phyloP scores from a whole-genome alignment of 2,329 filamentous ascomycete species.

The Pseudovirgaria hyperparasitica region DNA sequence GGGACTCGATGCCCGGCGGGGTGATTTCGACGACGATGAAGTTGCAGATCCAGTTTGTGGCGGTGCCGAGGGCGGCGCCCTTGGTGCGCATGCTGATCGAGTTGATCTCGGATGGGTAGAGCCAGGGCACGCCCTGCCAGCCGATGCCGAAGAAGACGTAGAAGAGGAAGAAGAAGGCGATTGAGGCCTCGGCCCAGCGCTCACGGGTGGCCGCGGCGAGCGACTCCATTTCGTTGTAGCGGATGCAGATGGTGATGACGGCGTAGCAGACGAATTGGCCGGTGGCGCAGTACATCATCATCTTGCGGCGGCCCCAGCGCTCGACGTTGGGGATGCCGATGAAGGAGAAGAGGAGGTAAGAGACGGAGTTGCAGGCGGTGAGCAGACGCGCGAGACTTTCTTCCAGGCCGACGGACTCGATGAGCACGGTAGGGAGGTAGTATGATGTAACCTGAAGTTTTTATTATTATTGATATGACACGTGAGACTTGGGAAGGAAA shows the following conservation, averaged over 20 bases:
- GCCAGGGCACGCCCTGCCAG: slow-evolving; percentile 34
- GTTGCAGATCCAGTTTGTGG: slow-evolving; percentile 39
- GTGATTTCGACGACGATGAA: slow-evolving; percentile 32
- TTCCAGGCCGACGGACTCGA: slow-evolving; percentile 41
- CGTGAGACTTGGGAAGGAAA: slow-evolving; percentile 1
- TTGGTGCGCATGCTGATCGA: slow-evolving; percentile 36
- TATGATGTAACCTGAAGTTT: slow-evolving; percentile 34
- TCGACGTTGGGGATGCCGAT: slow-evolving; percentile 37
- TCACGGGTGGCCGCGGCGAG: slow-evolving; percentile 7
- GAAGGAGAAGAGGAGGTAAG: slow-evolving; percentile 35
- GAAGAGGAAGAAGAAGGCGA: slow-evolving; percentile 41
- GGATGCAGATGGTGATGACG: slow-evolving; percentile 38
- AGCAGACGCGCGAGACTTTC: slow-evolving; percentile 41
- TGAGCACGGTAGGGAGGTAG: slow-evolving; percentile 47
- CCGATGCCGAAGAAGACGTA: slow-evolving; percentile 42
- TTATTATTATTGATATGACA: slow-evolving; percentile 9
- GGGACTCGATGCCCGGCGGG: slow-evolving; percentile 28
- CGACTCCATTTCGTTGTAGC: slow-evolving; percentile 23
- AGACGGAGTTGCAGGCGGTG: slow-evolving; percentile 40
- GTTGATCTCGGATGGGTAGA: slow-evolving; percentile 39
- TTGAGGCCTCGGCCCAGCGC: slow-evolving; percentile 26
- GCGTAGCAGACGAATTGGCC: slow-evolving; percentile 41
- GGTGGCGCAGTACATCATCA: slow-evolving; percentile 44
- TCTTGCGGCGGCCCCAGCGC: slow-evolving; percentile 41
- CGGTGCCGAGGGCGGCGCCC: slow-evolving; percentile 36